phyloP scores from a whole-genome alignment of 352 stramenopile genomes.

The Peronosclerospora sorghi region DNA sequence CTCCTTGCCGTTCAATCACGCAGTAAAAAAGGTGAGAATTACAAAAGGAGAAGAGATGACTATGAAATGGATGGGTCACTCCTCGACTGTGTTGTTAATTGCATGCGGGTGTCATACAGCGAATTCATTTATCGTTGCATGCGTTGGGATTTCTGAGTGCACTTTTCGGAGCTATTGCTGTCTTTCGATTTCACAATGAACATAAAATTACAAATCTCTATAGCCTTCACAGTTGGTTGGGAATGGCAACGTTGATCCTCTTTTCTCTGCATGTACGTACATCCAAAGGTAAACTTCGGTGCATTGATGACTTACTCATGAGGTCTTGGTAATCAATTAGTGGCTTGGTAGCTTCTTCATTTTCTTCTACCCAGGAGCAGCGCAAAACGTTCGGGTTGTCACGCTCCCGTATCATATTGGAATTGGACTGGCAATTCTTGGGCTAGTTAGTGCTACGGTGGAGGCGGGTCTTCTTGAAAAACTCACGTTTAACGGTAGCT shows the following conservation, averaged over 20 bases:
- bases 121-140: slow-evolving; percentile 67
- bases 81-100: neutral
- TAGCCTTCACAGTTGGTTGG: slow-evolving; percentile 83
- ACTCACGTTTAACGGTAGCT: slow-evolving; percentile 76
- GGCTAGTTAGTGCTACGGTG: slow-evolving; percentile 49
- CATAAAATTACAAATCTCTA: slow-evolving; percentile 82
- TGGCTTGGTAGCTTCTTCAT: slow-evolving; percentile 53
- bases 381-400: slow-evolving; percentile 22
- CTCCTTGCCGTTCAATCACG: slow-evolving; percentile 51
- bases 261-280: slow-evolving; percentile 34
- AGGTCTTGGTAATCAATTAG: slow-evolving; percentile 12
- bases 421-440: slow-evolving; percentile 50
- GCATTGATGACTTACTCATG: neutral
- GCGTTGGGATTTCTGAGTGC: slow-evolving; percentile 48
- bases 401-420: slow-evolving; percentile 63
- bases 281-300: neutral
- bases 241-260: slow-evolving; percentile 46
- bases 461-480: slow-evolving; percentile 70
- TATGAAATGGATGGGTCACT: neutral
- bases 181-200: slow-evolving; percentile 84
- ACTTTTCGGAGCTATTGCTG: slow-evolving; percentile 45
- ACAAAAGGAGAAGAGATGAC: neutral
- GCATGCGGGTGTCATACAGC: too few species aligned
- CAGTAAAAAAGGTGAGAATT: slow-evolving; percentile 45
- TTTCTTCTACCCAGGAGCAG: slow-evolving; percentile 72